Evolutionary conservation across 768 basidiomycete genomes (phyloP).

Genomic region (Vararia minispora): DNA sequence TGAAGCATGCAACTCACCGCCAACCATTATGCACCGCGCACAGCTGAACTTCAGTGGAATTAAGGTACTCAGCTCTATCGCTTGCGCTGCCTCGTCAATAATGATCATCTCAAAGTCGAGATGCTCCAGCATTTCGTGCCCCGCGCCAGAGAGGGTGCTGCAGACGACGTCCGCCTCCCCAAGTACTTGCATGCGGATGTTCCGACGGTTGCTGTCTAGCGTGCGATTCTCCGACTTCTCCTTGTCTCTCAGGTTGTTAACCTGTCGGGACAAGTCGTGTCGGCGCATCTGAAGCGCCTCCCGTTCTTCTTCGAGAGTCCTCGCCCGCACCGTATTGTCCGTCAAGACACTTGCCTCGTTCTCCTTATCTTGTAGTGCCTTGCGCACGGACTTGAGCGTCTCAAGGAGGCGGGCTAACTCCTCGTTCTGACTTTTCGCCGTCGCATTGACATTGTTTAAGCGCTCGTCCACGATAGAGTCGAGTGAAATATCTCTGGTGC

Average conservation of each 20-base stretch:
- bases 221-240: slow-evolving; percentile 71
- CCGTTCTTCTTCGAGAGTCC: slow-evolving; percentile 63
- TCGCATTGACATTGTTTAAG: slow-evolving; percentile 41
- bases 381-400: slow-evolving; percentile 63
- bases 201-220: slow-evolving; percentile 72
- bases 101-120: slow-evolving; percentile 92
- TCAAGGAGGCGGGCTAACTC: slow-evolving; percentile 48
- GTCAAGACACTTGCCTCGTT: slow-evolving; percentile 44
- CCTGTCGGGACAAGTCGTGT: slow-evolving; percentile 49
- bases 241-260: slow-evolving; percentile 74
- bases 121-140: slow-evolving; percentile 73
- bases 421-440: slow-evolving; percentile 24
- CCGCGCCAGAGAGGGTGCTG: slow-evolving; percentile 85
- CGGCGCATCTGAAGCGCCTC: slow-evolving; percentile 52
- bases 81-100: slow-evolving; percentile 97
- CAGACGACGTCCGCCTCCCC: slow-evolving; percentile 90
- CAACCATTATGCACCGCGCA: slow-evolving; percentile 84
- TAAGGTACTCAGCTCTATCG: slow-evolving; percentile 87
- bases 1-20: slow-evolving; percentile 36
- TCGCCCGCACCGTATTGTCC: slow-evolving; percentile 42
- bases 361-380: slow-evolving; percentile 44
- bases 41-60: slow-evolving; percentile 90
- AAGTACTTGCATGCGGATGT: slow-evolving; percentile 64
- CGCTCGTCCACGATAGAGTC: slow-evolving; percentile 79
- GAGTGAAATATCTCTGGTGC: slow-evolving; percentile 77